A percentile compares a stretch with the other conserved stretches of the same genome.
These are phyloP conservation scores for Claviceps sp. DNA, from an alignment of 2,329 filamentous ascomycete genomes.

Conservation along the genomic window DNA sequence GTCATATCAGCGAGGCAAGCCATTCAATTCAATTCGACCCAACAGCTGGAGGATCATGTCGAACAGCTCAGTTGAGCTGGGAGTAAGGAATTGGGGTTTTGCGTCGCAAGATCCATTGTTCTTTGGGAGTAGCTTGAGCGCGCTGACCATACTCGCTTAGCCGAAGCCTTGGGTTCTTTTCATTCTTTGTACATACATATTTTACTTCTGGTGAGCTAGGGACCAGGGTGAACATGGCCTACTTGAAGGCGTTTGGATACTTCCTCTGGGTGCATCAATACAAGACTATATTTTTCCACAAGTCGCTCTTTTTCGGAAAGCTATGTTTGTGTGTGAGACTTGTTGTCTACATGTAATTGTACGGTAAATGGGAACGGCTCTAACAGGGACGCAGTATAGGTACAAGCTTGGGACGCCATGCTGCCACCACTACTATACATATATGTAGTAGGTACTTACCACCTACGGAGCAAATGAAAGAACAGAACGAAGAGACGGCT, in stretches of 20 bases:
- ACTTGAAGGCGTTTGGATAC: neutral
- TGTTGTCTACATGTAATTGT: too few species aligned
- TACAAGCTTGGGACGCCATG: too few species aligned
- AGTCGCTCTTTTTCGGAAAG: neutral
- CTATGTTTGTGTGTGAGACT: too few species aligned
- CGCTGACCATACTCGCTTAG: neutral
- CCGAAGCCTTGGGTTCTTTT: neutral
- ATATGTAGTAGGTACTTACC: too few species aligned
- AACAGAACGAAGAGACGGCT: too few species aligned
- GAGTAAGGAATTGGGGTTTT: neutral
- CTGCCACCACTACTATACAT: too few species aligned
- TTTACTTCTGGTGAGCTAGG: neutral
- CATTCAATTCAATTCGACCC: neutral
- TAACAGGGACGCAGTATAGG: too few species aligned
- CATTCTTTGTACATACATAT: neutral
- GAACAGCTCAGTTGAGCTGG: neutral
- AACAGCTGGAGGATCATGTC: neutral
- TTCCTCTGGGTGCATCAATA: conserved; percentile 1
- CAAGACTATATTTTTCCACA: neutral
- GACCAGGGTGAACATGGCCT: neutral
- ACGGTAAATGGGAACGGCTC: too few species aligned
- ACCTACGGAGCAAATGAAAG: too few species aligned
- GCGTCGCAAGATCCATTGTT: neutral
- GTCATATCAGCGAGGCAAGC: neutral
- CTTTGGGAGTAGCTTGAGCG: neutral